Evolutionary conservation across 2,329 filamentous ascomycete species (phyloP).

Genomic region (Epichloe hybrida): DNA sequence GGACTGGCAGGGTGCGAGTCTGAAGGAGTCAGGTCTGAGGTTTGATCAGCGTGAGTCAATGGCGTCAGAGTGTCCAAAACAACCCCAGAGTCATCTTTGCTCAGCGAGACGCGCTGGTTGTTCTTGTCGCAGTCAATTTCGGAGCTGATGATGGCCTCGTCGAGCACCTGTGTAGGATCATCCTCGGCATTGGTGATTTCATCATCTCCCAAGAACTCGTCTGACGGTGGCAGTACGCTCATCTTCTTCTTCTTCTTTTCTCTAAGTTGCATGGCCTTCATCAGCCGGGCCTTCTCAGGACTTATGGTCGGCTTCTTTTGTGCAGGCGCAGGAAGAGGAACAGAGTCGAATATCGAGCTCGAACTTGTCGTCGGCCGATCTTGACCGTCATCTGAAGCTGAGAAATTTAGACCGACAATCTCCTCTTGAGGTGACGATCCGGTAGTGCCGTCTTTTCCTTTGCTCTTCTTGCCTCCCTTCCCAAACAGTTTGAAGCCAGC

Average conservation of each 20-base stretch:
- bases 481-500: slow-evolving; percentile 61
- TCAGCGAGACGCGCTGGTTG: slow-evolving; percentile 22
- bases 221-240: slow-evolving; percentile 2
- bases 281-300: slow-evolving; percentile 78
- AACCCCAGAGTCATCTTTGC: slow-evolving; percentile 41
- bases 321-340: slow-evolving; percentile 26
- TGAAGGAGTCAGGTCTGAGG: slow-evolving; percentile 32
- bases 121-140: slow-evolving; percentile 14
- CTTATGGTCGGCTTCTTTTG: slow-evolving; percentile 46
- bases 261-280: slow-evolving; percentile 85
- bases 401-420: slow-evolving; percentile 22
- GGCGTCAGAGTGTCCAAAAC: slow-evolving; percentile 33
- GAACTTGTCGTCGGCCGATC: slow-evolving; percentile 31
- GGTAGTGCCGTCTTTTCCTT: slow-evolving; percentile 12
- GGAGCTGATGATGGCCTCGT: slow-evolving; percentile 12
- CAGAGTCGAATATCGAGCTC: slow-evolving; percentile 28
- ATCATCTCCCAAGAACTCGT: slow-evolving; percentile 2
- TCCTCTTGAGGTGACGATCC: slow-evolving; percentile 22
- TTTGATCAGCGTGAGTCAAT: slow-evolving; percentile 30
- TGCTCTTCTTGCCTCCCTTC: slow-evolving; percentile 39
- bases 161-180: slow-evolving; percentile 4
- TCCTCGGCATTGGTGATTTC: slow-evolving; percentile 8
- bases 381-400: slow-evolving; percentile 5
- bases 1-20: slow-evolving; percentile 48
- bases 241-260: slow-evolving; percentile 63